phyloP scores from a whole-genome alignment of 2,329 filamentous ascomycete genomes.

The Exophiala spinifera region DNA sequence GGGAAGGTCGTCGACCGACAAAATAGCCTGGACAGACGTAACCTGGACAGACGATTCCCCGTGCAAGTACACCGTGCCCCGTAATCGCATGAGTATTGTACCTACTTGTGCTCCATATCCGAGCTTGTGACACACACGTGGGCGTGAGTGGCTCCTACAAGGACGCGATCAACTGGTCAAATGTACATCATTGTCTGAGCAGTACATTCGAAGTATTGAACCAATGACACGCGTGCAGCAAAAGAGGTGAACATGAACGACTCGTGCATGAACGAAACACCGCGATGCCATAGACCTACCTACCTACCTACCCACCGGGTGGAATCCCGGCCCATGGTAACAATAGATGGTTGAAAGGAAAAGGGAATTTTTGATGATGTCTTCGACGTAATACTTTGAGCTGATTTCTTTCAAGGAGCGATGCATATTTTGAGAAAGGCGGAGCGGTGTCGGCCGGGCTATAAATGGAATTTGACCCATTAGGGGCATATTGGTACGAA shows the following conservation, averaged over 20 bases:
- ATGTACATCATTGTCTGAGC: neutral
- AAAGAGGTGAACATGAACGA: neutral
- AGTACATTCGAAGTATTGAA: neutral
- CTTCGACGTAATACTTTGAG: neutral
- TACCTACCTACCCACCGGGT: too few relatives aligned
- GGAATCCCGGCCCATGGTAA: neutral
- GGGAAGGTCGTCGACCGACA: too few relatives aligned
- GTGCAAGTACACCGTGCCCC: too few relatives aligned
- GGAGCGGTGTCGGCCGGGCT: neutral
- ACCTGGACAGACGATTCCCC: too few relatives aligned
- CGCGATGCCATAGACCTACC: too few relatives aligned
- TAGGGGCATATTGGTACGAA: neutral
- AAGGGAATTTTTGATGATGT: neutral
- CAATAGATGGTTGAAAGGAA: neutral
- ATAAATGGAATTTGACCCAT: neutral
- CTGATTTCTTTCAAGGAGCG: neutral
- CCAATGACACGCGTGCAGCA: neutral
- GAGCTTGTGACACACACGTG: neutral
- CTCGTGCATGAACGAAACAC: too few relatives aligned
- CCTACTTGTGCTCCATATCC: neutral
- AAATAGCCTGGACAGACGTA: too few relatives aligned
- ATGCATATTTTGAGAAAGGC: neutral
- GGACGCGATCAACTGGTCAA: neutral
- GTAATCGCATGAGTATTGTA: neutral
- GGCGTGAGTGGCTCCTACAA: neutral